Evolutionary conservation across 192 early-diverging fungal genomes (phyloP).

Genomic region (Rhizophagus sp.): DNA sequence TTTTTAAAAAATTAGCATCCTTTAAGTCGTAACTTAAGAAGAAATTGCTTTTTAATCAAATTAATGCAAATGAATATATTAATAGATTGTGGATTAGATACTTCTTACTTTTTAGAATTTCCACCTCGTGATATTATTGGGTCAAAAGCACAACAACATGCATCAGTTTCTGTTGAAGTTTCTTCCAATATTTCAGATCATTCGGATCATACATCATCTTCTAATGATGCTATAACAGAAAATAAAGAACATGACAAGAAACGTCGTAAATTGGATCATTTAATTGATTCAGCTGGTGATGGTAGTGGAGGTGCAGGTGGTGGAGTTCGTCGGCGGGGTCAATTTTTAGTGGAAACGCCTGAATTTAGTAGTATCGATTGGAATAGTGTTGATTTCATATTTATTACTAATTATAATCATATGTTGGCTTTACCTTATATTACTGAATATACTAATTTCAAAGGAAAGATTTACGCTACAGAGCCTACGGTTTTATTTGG

Average conservation of each 20-base stretch:
- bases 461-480: slow-evolving; percentile 76
- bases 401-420: slow-evolving; percentile 75
- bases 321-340: not conserved
- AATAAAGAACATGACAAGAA: not conserved
- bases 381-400: slow-evolving; percentile 69
- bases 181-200: not conserved
- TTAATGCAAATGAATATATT: slow-evolving; percentile 45
- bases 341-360: slow-evolving; percentile 45
- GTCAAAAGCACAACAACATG: not conserved
- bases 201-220: too few species aligned
- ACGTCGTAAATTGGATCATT: slow-evolving; percentile 8
- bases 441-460: slow-evolving; percentile 80
- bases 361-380: slow-evolving; percentile 63
- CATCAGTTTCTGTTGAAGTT: slow-evolving; percentile 7
- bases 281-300: not conserved
- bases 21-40: not conserved
- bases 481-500: slow-evolving; percentile 82
- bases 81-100: slow-evolving; percentile 44
- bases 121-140: not conserved
- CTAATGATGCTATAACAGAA: not conserved
- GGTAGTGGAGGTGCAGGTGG: not conserved
- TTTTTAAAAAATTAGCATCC: not conserved
- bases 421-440: slow-evolving; percentile 80
- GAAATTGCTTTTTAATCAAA: slow-evolving; percentile 22
- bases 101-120: slow-evolving; percentile 19